Evolutionary conservation across 2,329 filamentous ascomycete genomes (phyloP), one percentile per base, ranked within the genome.

Genomic region (Exophiala aquamarina): DNA sequence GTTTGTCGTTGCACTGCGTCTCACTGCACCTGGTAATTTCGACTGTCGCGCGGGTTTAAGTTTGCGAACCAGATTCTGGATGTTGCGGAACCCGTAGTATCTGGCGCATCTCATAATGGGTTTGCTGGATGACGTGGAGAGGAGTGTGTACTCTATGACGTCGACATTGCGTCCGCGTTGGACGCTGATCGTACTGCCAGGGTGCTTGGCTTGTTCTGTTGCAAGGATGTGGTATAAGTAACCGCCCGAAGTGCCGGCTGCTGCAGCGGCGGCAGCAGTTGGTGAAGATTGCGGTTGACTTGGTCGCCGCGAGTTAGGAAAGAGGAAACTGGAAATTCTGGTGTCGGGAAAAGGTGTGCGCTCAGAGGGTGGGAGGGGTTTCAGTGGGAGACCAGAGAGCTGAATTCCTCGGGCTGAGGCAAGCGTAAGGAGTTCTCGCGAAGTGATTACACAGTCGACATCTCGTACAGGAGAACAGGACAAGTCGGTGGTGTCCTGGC

Each of bases 41-140:
- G 87, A 92, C 4, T 80, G 75, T 47, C 81, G 83, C 1, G 86
- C 81, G 1, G 93, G 93, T 66, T 94, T 95, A 38, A 98, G 71
- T 52, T 86, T 84, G n/a, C 93, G 83, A 13, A 98, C 93, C 4
- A 98, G 80, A 62, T 98, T 98, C 67, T 97, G 93, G 54, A 98
- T 98, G 63, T 98, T 98, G 42, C 93, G 81, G 75, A 98, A 98
- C 4, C 93, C 93, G 65, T 98, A 98, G 68, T 92, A 98, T 41
- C 93, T 83, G 3, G 92, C 92, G 15, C 89, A 86, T 63, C 82
- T 87, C 70, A 94, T 83, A 2, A 94, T 66, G 3, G 76, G 69
- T 52, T 82, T 71, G 8, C 78, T 78, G 2, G 73, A 41, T 26
- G 23, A 26, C 11, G 23, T 11, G 6, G 23, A 11, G 1, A 79